Base-by-base conservation (phyloP, 1,284 basidiomycete species). In the Ceratorhiza oryzae-sativae region DNA sequence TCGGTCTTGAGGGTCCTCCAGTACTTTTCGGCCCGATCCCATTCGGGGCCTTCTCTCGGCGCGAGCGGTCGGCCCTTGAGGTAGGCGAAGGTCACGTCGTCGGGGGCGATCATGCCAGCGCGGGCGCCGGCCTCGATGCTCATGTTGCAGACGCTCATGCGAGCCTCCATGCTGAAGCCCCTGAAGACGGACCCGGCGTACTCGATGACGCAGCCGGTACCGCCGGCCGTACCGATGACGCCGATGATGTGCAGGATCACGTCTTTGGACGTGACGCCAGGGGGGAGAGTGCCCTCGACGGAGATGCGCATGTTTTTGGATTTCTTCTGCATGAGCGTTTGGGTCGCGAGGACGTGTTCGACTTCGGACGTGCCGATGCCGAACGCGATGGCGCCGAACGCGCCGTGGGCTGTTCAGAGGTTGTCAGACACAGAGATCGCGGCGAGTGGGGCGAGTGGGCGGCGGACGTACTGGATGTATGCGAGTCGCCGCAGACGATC, bases 131-230 rank as follows among this genome's bases (percentile, higher is more conserved):
- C 96, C 82, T 98, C 95, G 80, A 98, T 97, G 75, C 93, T 95
- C 95, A 98, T 98, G 84, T 98, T 98, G 82, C 95, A 97, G 76
- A 95, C 94, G 76, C 93, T 95, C 95, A 97, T 97, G 62, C 95
- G 88, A 46, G 92, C 94, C 80, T 98, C 95, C 94, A 97, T 96
- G 78, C 91, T 94, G 79, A 97, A 91, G 15, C 86, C 86, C 73
- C 94, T 92, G 82, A 98, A 94, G 68, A 95, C 93, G 1, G 92
- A 92, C 8, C 95, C 95, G 61, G 94, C 90, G 78, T 92, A 98
- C 82, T 98, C 95, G 79, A 98, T 95, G 75, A 97, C 94, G 77
- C 86, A 88, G 12, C 95, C 96, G 5, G 93, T 98, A 58, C 95
- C 96, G 75, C 95, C 95, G 30, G 95, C 95, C 30, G 95, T 97